Percentiles rank a stretch among this genome's conserved stretches.
Evolutionary conservation across 306 rosid species (phyloP).

Genomic region (Cicer bijugum): DNA sequence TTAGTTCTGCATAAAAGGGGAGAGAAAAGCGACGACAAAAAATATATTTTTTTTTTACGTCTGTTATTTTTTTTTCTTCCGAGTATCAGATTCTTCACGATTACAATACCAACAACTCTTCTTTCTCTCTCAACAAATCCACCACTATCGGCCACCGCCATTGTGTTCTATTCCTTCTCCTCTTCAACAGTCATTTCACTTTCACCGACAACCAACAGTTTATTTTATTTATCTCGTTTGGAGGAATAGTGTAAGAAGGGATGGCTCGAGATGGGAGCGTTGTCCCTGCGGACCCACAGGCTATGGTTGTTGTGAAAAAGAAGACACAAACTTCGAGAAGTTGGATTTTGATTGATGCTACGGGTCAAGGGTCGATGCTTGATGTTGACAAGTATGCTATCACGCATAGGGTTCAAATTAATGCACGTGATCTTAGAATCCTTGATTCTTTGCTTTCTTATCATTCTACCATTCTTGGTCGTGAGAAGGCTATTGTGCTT

Average conservation of each 20-base stretch:
- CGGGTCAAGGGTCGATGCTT: constrained; percentile 68
- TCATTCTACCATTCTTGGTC: constrained; percentile 87
- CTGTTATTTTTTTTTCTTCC: no score
- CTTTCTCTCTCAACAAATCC: no score
- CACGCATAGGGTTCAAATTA: constrained; percentile 87
- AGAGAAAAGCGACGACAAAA: no score
- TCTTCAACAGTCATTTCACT: no score
- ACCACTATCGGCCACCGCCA: no score
- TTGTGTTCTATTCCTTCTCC: no score
- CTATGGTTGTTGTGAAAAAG: constrained; percentile 63
- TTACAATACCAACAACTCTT: no score
- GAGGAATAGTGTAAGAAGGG: constrained; percentile 50
- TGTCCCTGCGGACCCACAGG: constrained; percentile 75
- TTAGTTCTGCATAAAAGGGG: no score
- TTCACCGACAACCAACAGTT: no score
- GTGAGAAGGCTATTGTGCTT: constrained; percentile 92
- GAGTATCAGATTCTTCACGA: no score
- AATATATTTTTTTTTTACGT: no score
- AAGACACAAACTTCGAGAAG: constrained; percentile 75
- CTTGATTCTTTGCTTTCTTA: constrained; percentile 89
- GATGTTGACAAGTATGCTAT: constrained; percentile 88
- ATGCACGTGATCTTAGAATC: constrained; percentile 94
- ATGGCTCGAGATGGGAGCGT: constrained; percentile 82
- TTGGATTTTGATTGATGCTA: constrained; percentile 71
- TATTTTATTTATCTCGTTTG: background rate